Evolutionary conservation across 2,329 filamentous ascomycete species (phyloP).

Genomic region (Ascochyta fabae): DNA sequence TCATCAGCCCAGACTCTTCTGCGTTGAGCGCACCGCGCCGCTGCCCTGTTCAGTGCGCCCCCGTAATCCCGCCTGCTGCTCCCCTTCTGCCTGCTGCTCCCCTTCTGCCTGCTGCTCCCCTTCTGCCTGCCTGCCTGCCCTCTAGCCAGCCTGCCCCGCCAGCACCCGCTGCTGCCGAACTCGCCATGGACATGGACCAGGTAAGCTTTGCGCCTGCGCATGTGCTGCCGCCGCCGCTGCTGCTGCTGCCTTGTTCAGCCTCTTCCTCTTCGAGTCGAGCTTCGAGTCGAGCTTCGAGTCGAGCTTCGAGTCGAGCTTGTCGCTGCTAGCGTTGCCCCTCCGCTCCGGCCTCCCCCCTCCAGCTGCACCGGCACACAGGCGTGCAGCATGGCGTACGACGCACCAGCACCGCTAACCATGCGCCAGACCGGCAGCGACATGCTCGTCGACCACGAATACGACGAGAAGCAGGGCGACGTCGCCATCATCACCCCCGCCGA

Average conservation of each 20-base stretch:
- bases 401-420: constrained; percentile 9
- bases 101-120: too few species aligned
- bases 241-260: too few species aligned
- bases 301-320: too few species aligned
- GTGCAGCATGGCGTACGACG: not conserved
- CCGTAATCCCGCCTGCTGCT: constrained; percentile 12
- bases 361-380: not conserved
- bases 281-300: too few species aligned
- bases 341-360: too few species aligned
- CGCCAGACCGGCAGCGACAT: constrained; percentile 66
- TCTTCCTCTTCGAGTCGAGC: too few species aligned
- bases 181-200: constrained; percentile 51
- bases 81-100: constrained; percentile 1
- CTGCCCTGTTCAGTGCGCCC: not conserved
- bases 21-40: constrained; percentile 15
- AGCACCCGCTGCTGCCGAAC: constrained; percentile 25
- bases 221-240: not conserved
- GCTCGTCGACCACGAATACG: constrained; percentile 67
- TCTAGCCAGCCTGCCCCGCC: constrained; percentile 8
- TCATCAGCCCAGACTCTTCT: not conserved
- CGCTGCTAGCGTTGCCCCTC: too few species aligned
- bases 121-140: too few species aligned
- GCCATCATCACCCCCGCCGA: constrained; percentile 67
- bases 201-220: constrained; percentile 37
- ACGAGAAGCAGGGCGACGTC: constrained; percentile 67